Base-by-base conservation (phyloP, 2,329 filamentous ascomycete genomes). In the Epichloe amarillans region DNA sequence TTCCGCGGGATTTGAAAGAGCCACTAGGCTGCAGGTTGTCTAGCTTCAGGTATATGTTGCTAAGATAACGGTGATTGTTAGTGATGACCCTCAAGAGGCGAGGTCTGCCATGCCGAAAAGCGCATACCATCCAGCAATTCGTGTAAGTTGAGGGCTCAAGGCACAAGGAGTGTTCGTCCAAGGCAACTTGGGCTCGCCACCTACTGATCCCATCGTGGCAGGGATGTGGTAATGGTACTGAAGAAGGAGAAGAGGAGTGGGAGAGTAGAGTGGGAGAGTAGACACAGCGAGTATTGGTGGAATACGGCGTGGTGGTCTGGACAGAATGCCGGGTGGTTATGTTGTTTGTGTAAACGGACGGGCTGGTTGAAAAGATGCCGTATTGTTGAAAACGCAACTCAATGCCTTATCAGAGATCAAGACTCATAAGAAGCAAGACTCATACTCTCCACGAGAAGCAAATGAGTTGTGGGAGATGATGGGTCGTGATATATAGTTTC, bases 11-110 rank as follows among this genome's bases (percentile, higher is more conserved):
- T 66, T 94, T 93, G 79, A 94, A 95, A 39, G 86, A 90, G 55
- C 86, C 86, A 21, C 84, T 85, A 4, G 88, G 88, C 62, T 95
- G 88, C 50, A 89, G 77, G 63, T 86, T 87, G 60, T 94, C 88
- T 55, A 93, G 79, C 66, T 94, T 94, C 61, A 94, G 80, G 66
- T 86, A 87, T 65, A 94, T 80, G 69, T 85, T 83, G 71, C 86
- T 76, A 26, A 4, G 15, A 14, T 17, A 39, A 33, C 41, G 11
- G 26, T 19, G 15, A 37, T 19, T 46, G 43, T 52, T 5, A 52
- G 47, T 38, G 7, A 39, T 4, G 23, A 3, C 10, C 12, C 17
- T 30, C 36, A 40, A 40, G 21, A 14, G 10, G 35, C 30, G 7
- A 37, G 21, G 6, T 12, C 41, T 21, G 15, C 15, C 19, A 46